Base-by-base conservation (phyloP, 345 rosid genomes). In the Durio zibethinus region DNA sequence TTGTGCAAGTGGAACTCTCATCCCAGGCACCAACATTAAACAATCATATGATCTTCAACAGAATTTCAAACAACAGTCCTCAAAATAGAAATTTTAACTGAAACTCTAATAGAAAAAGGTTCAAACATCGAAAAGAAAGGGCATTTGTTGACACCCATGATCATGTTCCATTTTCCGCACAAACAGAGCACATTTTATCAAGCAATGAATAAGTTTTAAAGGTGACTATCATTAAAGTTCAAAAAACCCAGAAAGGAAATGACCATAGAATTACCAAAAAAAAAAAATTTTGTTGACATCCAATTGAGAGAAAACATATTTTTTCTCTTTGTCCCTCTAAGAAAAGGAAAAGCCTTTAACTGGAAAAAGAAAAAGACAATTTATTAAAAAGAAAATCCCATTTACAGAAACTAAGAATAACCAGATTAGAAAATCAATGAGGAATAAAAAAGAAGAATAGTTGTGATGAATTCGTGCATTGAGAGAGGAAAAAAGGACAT, bases 1-100 rank as follows among this genome's bases (percentile, higher is more conserved):
- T 66, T 50, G 52, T 67, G 76, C 83, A 79, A 54, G 81, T 75
- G 79, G 77, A 77, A 75, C 77, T 83, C 53, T 81, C 85, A 80
- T 81, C 77, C 79, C 85, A 80, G 79, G 84, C 70, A 77, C 75
- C 57, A 75, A 53, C 80, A 75, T 67, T 57, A 68, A 60, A 76
- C 10, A 80, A 29, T 62, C 56, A 76, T 60, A 74, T 43, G 77
- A 42, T 69, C 74, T 67, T 77, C 75, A 75, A 75, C 62, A 42
- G 67, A 76, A 59, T 43, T 33, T 29, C 62, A 75, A n/a, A 25
- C 43, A 79, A 53, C 74, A 81, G 33, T 31, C 31, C 31, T 42
- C 40, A 29, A n/a, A 77, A 62, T 35, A n/a, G 25, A 31, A 52
- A 54, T 5, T 38, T 8, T 20, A 57, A 50, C 10, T 43, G 64